Evolutionary conservation across 2,329 filamentous ascomycete species (phyloP), one percentile per base, ranked within the genome.

Genomic region (Talaromyces sp.): DNA sequence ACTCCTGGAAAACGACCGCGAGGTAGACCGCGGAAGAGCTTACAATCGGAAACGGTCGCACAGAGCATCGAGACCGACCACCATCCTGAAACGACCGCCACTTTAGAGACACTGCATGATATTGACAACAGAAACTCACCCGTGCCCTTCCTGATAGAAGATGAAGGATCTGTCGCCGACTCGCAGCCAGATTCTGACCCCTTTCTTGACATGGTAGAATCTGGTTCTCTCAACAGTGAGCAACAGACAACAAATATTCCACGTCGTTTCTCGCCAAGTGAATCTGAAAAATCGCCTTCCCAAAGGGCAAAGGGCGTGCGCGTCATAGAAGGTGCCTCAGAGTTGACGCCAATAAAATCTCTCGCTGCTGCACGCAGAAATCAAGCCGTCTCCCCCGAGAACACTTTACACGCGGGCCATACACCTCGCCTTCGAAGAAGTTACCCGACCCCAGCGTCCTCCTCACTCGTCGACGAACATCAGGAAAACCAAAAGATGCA

Each of bases 361-460:
- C 70, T 72, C 25, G 72, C 75, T 8, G 69, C 71, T 42, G 64
- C 64, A 8, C 68, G 68, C 55, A 68, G 69, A 57, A 64, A 63
- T 57, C 65, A 63, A 51, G 67, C 62, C 10, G 60, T 67, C 17
- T 75, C 74, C 28, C 68, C 71, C 5, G 67, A 72, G 55, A 75
- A 75, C 58, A 72, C 69, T 54, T 67, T 71, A 42, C 64, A 73
- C 58, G 72, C 71, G 15, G 70, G 71, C 22, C 71, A 67, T 62
- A 73, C 70, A 32, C 74, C 75, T 15, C 63, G 65, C 51, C 68
- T 70, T 54, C 69, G 69, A 56, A 72, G 71, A 55, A 68, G 66
- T n/a, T 78, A 78, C 61, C 75, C 76, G 13, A 75, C 73, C 11
- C 75, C 75, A 10, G 74, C 73, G 2, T 76, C 75, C 15, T 77